Evolutionary conservation across 2,329 filamentous ascomycete species (phyloP), one percentile per base, ranked within the genome.

Genomic region (Neofusicoccum kwambonambiense): DNA sequence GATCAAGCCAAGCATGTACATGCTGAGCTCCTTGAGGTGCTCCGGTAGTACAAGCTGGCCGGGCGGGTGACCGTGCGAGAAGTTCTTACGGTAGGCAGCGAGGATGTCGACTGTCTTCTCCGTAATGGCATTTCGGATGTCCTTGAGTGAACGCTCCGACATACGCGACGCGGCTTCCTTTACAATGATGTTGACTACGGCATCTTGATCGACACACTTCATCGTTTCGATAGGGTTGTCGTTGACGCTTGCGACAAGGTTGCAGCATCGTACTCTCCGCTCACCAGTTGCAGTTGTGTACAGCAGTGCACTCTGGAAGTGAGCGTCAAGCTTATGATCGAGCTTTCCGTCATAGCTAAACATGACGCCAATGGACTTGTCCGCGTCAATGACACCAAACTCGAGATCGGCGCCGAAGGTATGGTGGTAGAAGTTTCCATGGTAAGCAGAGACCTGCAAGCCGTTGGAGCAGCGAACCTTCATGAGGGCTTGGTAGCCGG

Each of bases 381-480:
- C 95, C 19, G 92, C 89, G 75, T 98, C 95, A 60, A 98, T 88
- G 60, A 91, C 87, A 34, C 95, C 95, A 71, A 99, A 91, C 75
- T 99, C 93, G 50, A 99, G 86, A 77, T 99, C 95, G 3, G 93
- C 93, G 11, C 93, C 93, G 73, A 97, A 96, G 0, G 91, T 95
- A 79, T 97, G 93, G 74, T 99, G 95, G 58, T 96, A 86, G 75
- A 98, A 99, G 79, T 96, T 97, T 70, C 95, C 95, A 73, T 97
- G 92, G 74, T 99, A 99, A n/a, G 88, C 87, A 15, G 92, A 88
- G 15, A 99, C 90, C 75, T 99, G 95, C 61, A 99, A 83, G 17
- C 95, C 95, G 72, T 97, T 99, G 17, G 93, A 97, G 80, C 95
- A 99, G 67, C 95, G 90, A 65, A 99, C 94, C 82, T 99, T 99